Evolutionary conservation across 441 rosid species (phyloP), one percentile per base, ranked within the genome.

Genomic region (Jatropha podagrica): DNA sequence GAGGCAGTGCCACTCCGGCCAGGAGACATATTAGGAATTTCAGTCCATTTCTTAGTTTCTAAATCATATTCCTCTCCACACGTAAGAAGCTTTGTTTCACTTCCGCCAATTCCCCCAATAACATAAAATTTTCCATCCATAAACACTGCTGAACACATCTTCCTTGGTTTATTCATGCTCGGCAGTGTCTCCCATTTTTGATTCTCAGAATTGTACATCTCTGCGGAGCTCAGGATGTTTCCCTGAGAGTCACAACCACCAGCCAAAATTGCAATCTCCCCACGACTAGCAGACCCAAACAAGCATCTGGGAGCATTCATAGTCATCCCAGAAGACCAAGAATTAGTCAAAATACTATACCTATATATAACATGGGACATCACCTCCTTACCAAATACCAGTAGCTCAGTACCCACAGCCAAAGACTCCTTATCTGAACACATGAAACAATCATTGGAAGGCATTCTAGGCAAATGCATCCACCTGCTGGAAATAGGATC

Each of bases 331-430:
- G 86, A 77, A 74, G 93, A 83, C 99, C 99, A 95, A 5, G 95
- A 89, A 77, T 93, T 93, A 20, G 94, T 88, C 77, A 95, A 76
- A 41, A 95, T 80, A 78, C 98, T 93, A 81, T 95, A 95, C 78
- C 91, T 91, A 82, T 88, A 91, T 76, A 94, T 92, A 44, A 92
- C 95, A 78, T 93, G 88, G 69, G 91, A 75, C 55, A 75, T 81
- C 40, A 76, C 87, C 65, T 88, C 95, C 88, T 85, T 86, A n/a
- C 97, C 95, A 77, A 95, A 91, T 46, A 93, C 99, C 65, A 93
- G 97, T 38, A 95, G 91, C 75, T 95, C 95, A 1, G 99, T 95
- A 48, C 99, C 99, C 79, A 93, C 99, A 65, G 98, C 99, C 82
- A 95, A 76, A 37, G 99, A 95, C 83, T 95, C 99, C 79, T 93